Base-by-base conservation (phyloP, 2,329 filamentous ascomycete species). In the Colletotrichum camelliae region DNA sequence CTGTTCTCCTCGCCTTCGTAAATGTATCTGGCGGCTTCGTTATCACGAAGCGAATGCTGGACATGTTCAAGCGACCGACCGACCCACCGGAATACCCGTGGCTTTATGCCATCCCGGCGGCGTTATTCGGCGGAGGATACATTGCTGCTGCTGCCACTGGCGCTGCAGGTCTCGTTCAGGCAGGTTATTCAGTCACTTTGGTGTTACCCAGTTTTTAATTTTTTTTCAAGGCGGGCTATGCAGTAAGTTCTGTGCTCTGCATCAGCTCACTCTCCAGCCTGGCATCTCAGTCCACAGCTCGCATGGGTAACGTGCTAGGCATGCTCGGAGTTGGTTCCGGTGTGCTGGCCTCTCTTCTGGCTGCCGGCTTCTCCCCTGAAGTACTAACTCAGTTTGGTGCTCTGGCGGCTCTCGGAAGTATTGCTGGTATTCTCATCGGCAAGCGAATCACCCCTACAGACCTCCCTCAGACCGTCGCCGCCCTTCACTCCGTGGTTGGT, bases 21-120 rank as follows among this genome's bases (percentile, higher is more conserved):
- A 98, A 98, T 78, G 93, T 98, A 4, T 93, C 94, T 0, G 96
- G 96, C 74, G 96, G 96, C 0, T 98, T 98, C 77, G 94, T 97
- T 58, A 95, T 98, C 75, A 97, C 95, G 4, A 97, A 97, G 86
- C 91, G 96, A 77, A 98, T 98, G 96, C 88, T 98, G 58, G 95
- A 98, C 83, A 96, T 96, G 94, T 96, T 96, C 82, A 94, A 94
- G 82, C 91, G 94, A 15, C 93, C 95, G 31, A 97, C 95, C 6
- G 96, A 98, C 79, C 96, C 95, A 37, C 92, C 94, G 0, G 96
- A 98, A 82, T 98, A 96, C 78, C 94, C 94, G 0, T 98, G 94
- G 94, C 87, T 98, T 1, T 98, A 97, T 81, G 94, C 92, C 2
- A 87, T 97, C 72, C 95, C 95, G 0, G 95, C 91, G 18, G 86